A percentile compares a stretch with the other conserved stretches of the same genome.
phyloP scores from a whole-genome alignment of 2,329 filamentous ascomycete genomes.

The Cryphonectria naterciae region DNA sequence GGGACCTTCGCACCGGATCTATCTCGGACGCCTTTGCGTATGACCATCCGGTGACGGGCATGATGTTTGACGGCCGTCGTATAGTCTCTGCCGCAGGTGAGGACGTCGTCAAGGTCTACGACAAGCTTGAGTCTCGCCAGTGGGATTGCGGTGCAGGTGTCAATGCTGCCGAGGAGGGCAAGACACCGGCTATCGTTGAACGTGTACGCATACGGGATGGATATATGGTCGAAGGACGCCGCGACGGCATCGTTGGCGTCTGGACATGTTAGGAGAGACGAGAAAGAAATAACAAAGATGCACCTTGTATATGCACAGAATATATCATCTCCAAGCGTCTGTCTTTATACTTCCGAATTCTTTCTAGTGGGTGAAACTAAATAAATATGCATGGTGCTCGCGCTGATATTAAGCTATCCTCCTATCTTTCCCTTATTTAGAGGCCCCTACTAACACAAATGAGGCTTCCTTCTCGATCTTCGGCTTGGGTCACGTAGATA shows the following conservation, averaged over 20 bases:
- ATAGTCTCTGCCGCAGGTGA: constrained; percentile 92
- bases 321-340: constrained; percentile 7
- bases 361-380: not conserved
- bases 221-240: constrained; percentile 88
- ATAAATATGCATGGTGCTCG: not conserved
- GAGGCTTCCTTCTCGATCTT: not conserved
- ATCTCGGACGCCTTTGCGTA: constrained; percentile 97
- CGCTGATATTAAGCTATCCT: too few relatives aligned
- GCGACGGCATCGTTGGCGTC: constrained; percentile 84
- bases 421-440: not conserved
- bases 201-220: constrained; percentile 90
- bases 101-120: constrained; percentile 95
- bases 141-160: constrained; percentile 94
- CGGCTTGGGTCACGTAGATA: not conserved
- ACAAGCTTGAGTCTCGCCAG: constrained; percentile 92
- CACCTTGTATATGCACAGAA: constrained; percentile 19
- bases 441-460: not conserved
- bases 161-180: constrained; percentile 67
- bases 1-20: constrained; percentile 94
- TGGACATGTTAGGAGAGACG: constrained; percentile 71
- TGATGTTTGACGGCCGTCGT: constrained; percentile 93
- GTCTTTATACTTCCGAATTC: not conserved
- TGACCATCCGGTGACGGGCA: constrained; percentile 86
- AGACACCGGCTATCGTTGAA: constrained; percentile 73
- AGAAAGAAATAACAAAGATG: not conserved